A percentile compares a stretch with the other conserved stretches of the same genome.
These are phyloP conservation scores for Zygotorulaspora danielsina DNA, from an alignment of 805 yeast species.

Conservation along the genomic window DNA sequence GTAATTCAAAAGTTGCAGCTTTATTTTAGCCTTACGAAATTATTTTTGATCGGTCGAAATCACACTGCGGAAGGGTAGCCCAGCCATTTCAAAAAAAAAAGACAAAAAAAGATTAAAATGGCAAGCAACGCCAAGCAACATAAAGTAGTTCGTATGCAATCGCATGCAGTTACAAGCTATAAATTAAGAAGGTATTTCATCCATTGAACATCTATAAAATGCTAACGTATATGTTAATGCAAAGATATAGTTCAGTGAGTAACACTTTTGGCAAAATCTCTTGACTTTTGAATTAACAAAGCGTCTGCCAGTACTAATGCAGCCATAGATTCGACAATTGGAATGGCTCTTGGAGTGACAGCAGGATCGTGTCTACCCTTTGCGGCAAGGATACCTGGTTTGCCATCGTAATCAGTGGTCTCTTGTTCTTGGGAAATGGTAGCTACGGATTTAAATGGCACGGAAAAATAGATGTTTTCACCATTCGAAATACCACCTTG, in stretches of 20 bases:
- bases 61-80: constrained; percentile 2
- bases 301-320: constrained; percentile 91
- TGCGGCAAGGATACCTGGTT: constrained; percentile 83
- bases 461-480: constrained; percentile 87
- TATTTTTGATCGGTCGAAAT: constrained; percentile 5
- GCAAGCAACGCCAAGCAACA: no score
- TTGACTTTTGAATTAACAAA: constrained; percentile 75
- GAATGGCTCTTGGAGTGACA: constrained; percentile 97
- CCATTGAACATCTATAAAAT: not conserved
- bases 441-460: constrained; percentile 97
- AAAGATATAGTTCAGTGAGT: constrained; percentile 25
- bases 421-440: constrained; percentile 91
- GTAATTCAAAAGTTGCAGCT: no score
- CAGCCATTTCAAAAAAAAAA: constrained; percentile 13
- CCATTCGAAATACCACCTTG: constrained; percentile 99
- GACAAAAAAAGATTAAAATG: constrained; percentile 2
- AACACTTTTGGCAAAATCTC: constrained; percentile 51
- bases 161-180: no score
- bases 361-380: constrained; percentile 98
- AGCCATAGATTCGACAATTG: constrained; percentile 97
- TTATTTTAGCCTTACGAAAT: no score
- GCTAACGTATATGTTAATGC: no score
- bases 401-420: constrained; percentile 86
- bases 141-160: no score
- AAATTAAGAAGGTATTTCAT: no score